Evolutionary conservation across 1,139 yeast genomes (phyloP), one percentile per base, ranked within the genome.

Genomic region (Suhomyces atakaporum): DNA sequence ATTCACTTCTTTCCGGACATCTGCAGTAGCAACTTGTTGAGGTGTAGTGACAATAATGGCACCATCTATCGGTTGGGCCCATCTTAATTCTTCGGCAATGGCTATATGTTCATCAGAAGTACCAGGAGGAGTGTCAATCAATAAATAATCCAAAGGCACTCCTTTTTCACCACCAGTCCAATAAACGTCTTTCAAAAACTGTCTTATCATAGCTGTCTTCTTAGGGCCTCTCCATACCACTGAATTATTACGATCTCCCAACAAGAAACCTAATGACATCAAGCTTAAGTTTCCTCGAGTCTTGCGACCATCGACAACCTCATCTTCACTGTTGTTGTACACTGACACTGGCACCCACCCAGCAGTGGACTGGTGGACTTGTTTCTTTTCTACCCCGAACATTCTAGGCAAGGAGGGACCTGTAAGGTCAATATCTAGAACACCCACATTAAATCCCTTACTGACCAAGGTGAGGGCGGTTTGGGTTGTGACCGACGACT

Each of bases 181-280:
- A 13, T 79, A 78, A 1, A 92, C 96, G 57, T 92, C 97, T 43
- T 80, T 79, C 29, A 94, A 69, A 54, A 94, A 90, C 60, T 94
- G 99, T 39, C 92, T 76, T 29, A 94, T 86, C 97, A 94, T 92
- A 15, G 97, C 96, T 0, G 97, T 90, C 58, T 94, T 94, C 60
- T 90, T 89, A 2, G 99, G 98, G 0, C 99, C 99, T 53, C 97
- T 73, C 99, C 99, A 94, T 7, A 92, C 97, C 21, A 94, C 95
- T 14, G 95, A 81, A 51, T 84, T 86, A 16, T 95, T 95, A 40
- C 97, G 64, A 54, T 86, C 81, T 12, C 84, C 83, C 7, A 92
- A 61, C 29, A 94, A 60, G 53, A 94, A 92, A 3, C 98, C 99
- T n/a, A 94, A 64, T 4, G 96, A 87, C 85, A 92, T 89, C 31